A percentile compares a stretch with the other conserved stretches of the same genome.
Evolutionary conservation across 1,284 basidiomycete species (phyloP).

Genomic region (Tranzscheliella williamsii): DNA sequence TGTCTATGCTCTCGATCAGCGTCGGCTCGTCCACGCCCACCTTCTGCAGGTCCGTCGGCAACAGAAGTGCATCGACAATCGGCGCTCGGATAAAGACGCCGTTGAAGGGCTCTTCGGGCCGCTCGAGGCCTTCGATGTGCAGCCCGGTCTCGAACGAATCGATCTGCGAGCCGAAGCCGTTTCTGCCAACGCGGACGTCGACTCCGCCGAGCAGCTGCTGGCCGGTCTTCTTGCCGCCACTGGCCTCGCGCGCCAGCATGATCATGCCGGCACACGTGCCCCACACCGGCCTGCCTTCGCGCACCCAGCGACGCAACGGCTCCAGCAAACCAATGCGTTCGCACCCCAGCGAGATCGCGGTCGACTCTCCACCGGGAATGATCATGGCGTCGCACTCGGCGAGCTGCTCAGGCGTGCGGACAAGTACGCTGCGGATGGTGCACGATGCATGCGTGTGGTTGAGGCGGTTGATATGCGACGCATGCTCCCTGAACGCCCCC

Average conservation of each 20-base stretch:
- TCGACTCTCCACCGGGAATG: constrained; percentile 88
- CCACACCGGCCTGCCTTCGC: constrained; percentile 74
- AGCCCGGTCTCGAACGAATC: constrained; percentile 87
- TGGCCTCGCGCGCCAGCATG: constrained; percentile 68
- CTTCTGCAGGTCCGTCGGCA: constrained; percentile 23
- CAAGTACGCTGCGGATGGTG: constrained; percentile 64
- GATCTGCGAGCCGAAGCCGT: constrained; percentile 71
- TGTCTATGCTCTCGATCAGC: constrained; percentile 21
- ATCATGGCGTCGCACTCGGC: constrained; percentile 78
- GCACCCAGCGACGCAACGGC: constrained; percentile 73
- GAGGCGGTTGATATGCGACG: constrained; percentile 68
- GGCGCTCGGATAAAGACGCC: constrained; percentile 96
- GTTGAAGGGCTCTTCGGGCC: constrained; percentile 69
- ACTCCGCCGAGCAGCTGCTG: constrained; percentile 85
- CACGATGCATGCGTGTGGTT: constrained; percentile 8
- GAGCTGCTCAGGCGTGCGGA: constrained; percentile 78
- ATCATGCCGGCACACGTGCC: constrained; percentile 98
- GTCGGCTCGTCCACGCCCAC: constrained; percentile 34
- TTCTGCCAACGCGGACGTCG: constrained; percentile 78
- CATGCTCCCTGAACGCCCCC: constrained; percentile 90
- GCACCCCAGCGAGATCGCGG: constrained; percentile 86
- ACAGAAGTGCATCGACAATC: constrained; percentile 63
- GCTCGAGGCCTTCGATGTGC: constrained; percentile 69
- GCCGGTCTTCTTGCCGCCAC: constrained; percentile 79
- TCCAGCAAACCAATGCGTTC: constrained; percentile 77